A percentile compares a stretch with the other conserved stretches of the same genome.
These are phyloP conservation scores for Phytophthora tubulina DNA, from an alignment of 352 stramenopile genomes.

Conservation along the genomic window DNA sequence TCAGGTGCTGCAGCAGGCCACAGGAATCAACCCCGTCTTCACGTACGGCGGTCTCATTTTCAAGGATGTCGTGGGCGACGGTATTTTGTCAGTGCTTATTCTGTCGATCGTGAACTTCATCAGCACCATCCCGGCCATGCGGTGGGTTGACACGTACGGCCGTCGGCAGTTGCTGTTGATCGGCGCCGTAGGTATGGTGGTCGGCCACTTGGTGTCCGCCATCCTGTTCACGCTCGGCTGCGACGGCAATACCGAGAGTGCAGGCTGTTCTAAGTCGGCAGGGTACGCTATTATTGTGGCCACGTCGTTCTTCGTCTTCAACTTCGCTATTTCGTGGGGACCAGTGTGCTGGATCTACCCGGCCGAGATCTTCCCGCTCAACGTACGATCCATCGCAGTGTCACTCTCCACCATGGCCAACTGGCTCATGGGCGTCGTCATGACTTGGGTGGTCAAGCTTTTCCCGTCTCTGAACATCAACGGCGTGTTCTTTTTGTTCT, in stretches of 20 bases:
- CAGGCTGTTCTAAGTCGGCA: conserved; percentile 43
- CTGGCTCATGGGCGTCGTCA: conserved; percentile 59
- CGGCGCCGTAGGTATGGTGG: conserved; percentile 53
- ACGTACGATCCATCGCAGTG: conserved; percentile 55
- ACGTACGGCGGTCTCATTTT: conserved; percentile 61
- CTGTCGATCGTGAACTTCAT: conserved; percentile 61
- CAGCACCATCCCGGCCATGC: conserved; percentile 60
- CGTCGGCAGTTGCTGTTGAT: conserved; percentile 53
- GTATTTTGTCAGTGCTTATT: conserved; percentile 57
- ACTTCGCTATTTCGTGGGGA: conserved; percentile 51
- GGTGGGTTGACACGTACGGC: conserved; percentile 55
- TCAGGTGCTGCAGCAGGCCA: conserved; percentile 60
- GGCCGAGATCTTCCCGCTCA: conserved; percentile 49
- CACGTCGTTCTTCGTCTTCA: conserved; percentile 56
- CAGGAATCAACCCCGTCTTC: conserved; percentile 63
- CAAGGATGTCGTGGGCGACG: conserved; percentile 54
- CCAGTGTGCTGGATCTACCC: conserved; percentile 55
- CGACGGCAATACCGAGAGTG: conserved; percentile 47
- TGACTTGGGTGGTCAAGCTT: conserved; percentile 63
- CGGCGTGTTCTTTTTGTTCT: conserved; percentile 65
- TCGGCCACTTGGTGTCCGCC: conserved; percentile 51
- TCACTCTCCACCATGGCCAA: conserved; percentile 62
- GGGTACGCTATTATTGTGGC: conserved; percentile 56
- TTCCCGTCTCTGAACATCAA: conserved; percentile 60
- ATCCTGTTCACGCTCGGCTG: conserved; percentile 55